Evolutionary conservation across 371 early-diverging fungal species (phyloP).

Genomic region (Mortierella sp.): DNA sequence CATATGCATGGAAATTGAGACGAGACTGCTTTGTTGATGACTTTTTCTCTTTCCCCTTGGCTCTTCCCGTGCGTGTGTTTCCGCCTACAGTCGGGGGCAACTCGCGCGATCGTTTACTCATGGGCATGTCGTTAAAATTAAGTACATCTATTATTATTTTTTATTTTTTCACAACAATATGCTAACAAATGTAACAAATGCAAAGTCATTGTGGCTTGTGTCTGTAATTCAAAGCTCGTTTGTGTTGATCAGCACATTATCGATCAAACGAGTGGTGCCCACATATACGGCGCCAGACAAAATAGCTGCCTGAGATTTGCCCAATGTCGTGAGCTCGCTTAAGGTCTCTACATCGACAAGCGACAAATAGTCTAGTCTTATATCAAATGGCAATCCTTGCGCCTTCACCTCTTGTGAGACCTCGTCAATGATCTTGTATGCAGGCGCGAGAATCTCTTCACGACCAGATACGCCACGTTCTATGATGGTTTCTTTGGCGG

Average conservation of each 20-base stretch:
- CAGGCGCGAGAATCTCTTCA: conserved; percentile 63
- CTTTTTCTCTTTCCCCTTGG: not conserved
- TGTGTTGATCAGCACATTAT: conserved; percentile 79
- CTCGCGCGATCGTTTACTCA: not conserved
- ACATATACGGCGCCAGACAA: conserved; percentile 91
- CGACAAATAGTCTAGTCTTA: conserved; percentile 88
- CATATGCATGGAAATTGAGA: conserved; percentile 6
- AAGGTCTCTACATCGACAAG: conserved; percentile 81
- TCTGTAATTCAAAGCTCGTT: conserved; percentile 31
- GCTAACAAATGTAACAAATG: not conserved
- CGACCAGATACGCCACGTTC: conserved; percentile 62
- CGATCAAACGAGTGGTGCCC: conserved; percentile 93
- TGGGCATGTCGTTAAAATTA: not conserved
- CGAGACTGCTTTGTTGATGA: conserved; percentile 4
- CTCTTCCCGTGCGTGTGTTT: not conserved
- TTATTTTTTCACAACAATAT: not conserved
- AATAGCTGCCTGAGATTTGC: conserved; percentile 76
- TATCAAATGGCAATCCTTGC: conserved; percentile 59
- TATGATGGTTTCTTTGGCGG: conserved; percentile 64
- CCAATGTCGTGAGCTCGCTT: conserved; percentile 68
- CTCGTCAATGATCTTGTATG: conserved; percentile 57
- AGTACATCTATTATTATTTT: not conserved
- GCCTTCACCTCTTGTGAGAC: conserved; percentile 58
- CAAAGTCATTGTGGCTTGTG: not conserved
- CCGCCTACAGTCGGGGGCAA: not conserved